Evolutionary conservation across 805 yeast species (phyloP), one percentile per base, ranked within the genome.

Genomic region (Debaryomyces hansenii): DNA sequence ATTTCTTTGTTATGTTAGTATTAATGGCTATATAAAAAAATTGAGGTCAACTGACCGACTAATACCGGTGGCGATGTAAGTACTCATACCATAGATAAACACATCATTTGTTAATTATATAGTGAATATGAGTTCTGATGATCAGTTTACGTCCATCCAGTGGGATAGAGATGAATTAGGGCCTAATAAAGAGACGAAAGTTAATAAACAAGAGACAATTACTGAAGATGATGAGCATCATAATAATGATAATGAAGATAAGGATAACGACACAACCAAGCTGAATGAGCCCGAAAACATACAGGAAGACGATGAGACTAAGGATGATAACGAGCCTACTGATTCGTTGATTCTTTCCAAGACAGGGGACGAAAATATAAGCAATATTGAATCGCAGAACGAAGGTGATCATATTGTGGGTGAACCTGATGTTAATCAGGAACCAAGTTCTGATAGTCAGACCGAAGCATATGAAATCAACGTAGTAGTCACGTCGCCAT

Each of bases 401-500:
- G 31, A 42, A 12, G 27, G 8, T n/a, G 38, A 32, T 3, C 24
- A 20, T n/a, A 41, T 5, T 7, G 20, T 10, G 16, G 14, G 18
- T 4, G 16, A 41, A 10, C 11, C 41, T 7, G 31, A 20, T 24
- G 8, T 15, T 11, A 21, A 21, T 6, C 2, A n/a, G 14, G 16
- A 7, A 31, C 14, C 34, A 5, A 14, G 2, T 8, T 41, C 27
- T 5, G 44, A 35, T 9, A 37, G 42, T n/a, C 35, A 34, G 37
- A 50, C 52, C 42, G 54, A 54, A 10, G 49, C 48, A 28, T 61
- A 57, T 39, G 32, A 28, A 7, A 57, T 62, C 20, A 48, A 52
- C n/a, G 46, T 69, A 20, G 45, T 51, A n/a, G 89, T 86, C 5
- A 62, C 75, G 2, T 75, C 76, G 18, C 94, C 96, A 2, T 75